phyloP scores from a whole-genome alignment of 805 yeast species.

The Pichia thaimueangensis region DNA sequence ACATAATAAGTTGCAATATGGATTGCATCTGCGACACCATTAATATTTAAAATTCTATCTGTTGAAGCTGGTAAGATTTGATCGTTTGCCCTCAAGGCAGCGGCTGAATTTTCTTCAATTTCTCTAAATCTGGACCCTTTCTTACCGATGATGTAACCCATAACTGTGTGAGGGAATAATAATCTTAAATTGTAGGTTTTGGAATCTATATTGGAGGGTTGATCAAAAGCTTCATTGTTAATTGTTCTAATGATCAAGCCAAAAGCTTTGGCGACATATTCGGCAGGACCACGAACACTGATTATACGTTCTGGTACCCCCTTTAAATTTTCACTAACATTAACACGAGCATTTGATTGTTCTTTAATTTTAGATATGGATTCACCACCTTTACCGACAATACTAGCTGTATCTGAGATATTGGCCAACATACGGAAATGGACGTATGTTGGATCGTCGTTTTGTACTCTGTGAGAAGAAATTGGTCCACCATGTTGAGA shows the following conservation, averaged over 20 bases:
- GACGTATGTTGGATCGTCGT: slow-evolving; percentile 54
- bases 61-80: slow-evolving; percentile 68
- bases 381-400: slow-evolving; percentile 81
- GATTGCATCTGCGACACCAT: slow-evolving; percentile 82
- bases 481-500: slow-evolving; percentile 18
- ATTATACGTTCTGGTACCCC: slow-evolving; percentile 72
- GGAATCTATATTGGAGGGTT: slow-evolving; percentile 51
- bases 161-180: slow-evolving; percentile 69
- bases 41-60: slow-evolving; percentile 62
- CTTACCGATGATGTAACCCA: slow-evolving; percentile 78
- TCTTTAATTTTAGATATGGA: slow-evolving; percentile 58
- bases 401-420: slow-evolving; percentile 65
- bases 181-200: slow-evolving; percentile 51
- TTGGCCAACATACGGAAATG: slow-evolving; percentile 69
- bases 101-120: slow-evolving; percentile 77
- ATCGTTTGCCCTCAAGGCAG: slow-evolving; percentile 67
- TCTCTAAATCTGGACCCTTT: slow-evolving; percentile 69
- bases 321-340: slow-evolving; percentile 65
- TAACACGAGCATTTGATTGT: slow-evolving; percentile 55
- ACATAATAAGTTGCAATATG: slow-evolving; percentile 77
- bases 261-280: slow-evolving; percentile 74
- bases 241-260: slow-evolving; percentile 66
- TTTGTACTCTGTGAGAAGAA: slow-evolving; percentile 18
- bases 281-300: slow-evolving; percentile 67
- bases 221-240: slow-evolving; percentile 58